Evolutionary conservation across 495 filamentous ascomycete species (phyloP).

Genomic region (Penicillium soppii): DNA sequence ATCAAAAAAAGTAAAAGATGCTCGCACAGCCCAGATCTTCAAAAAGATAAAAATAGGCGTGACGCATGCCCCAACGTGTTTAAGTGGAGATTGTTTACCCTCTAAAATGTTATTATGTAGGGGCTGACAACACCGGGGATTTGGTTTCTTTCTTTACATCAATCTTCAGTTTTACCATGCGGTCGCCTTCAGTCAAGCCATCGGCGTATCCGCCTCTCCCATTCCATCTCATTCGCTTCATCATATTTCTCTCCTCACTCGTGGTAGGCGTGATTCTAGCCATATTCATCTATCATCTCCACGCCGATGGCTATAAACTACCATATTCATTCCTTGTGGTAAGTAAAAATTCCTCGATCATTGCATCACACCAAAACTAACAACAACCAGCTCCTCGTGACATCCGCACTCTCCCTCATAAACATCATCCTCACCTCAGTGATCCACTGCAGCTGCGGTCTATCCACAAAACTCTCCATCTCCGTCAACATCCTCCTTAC

Average conservation of each 20-base stretch:
- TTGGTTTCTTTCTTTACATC: conserved; percentile 1
- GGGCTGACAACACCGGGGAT: background rate
- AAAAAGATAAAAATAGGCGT: conserved; percentile 29
- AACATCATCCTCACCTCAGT: conserved; percentile 52
- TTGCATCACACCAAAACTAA: conserved; percentile 1
- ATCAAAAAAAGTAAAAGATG: background rate
- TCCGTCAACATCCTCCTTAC: conserved; percentile 50
- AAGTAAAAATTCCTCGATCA: conserved; percentile 22
- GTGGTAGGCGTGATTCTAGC: conserved; percentile 58
- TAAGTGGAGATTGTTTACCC: conserved; percentile 22
- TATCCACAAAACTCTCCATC: conserved; percentile 56
- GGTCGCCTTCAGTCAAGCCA: conserved; percentile 43
- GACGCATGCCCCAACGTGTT: conserved; percentile 26
- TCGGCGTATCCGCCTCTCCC: conserved; percentile 56
- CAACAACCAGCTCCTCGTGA: conserved; percentile 49
- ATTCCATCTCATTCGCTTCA: conserved; percentile 56
- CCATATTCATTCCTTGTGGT: conserved; percentile 68
- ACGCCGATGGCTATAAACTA: conserved; percentile 49
- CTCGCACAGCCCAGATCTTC: conserved; percentile 10
- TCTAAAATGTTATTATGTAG: conserved; percentile 4
- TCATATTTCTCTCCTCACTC: conserved; percentile 52
- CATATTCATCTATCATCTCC: conserved; percentile 62
- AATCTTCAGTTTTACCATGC: conserved; percentile 20
- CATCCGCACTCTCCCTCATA: conserved; percentile 56
- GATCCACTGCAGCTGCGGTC: conserved; percentile 56